A percentile compares a stretch with the other conserved stretches of the same genome.
These are phyloP conservation scores for Neobulgaria alba DNA, from an alignment of 2,329 filamentous ascomycete species.

Conservation along the genomic window DNA sequence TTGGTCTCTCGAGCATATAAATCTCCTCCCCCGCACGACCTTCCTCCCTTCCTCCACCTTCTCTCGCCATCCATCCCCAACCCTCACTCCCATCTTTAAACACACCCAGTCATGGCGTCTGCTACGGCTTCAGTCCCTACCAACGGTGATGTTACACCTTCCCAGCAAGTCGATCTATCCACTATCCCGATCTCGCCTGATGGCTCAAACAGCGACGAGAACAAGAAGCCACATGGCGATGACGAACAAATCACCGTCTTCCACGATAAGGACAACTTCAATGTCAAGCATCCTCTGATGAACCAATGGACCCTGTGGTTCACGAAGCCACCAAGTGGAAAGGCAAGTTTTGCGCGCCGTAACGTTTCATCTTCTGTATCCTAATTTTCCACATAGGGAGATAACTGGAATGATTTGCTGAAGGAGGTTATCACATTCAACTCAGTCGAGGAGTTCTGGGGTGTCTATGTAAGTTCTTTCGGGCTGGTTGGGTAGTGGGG, in stretches of 20 bases:
- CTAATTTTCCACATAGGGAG: slow-evolving; percentile 50
- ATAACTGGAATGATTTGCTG: slow-evolving; percentile 97
- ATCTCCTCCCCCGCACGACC: background rate
- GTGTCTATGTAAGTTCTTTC: slow-evolving; percentile 73
- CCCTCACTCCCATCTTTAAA: background rate
- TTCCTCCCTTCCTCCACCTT: background rate
- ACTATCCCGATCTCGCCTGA: slow-evolving; percentile 60
- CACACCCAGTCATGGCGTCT: slow-evolving; percentile 21
- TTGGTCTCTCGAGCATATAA: background rate
- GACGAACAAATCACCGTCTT: slow-evolving; percentile 82
- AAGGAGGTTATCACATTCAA: slow-evolving; percentile 99
- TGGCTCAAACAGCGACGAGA: slow-evolving; percentile 44
- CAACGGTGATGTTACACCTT: slow-evolving; percentile 12
- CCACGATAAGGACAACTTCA: slow-evolving; percentile 98
- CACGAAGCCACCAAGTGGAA: slow-evolving; percentile 93
- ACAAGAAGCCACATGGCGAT: slow-evolving; percentile 36
- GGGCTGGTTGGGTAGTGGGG: background rate
- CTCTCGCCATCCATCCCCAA: background rate
- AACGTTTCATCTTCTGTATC: slow-evolving; percentile 4
- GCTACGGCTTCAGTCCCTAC: slow-evolving; percentile 16
- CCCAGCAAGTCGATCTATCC: slow-evolving; percentile 54
- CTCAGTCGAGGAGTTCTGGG: slow-evolving; percentile 99
- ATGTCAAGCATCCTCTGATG: slow-evolving; percentile 96
- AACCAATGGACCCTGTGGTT: slow-evolving; percentile 99
- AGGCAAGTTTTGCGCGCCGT: slow-evolving; percentile 48